Evolutionary conservation across 257 asterid species (phyloP).

Genomic region (Euphrasia confusa): DNA sequence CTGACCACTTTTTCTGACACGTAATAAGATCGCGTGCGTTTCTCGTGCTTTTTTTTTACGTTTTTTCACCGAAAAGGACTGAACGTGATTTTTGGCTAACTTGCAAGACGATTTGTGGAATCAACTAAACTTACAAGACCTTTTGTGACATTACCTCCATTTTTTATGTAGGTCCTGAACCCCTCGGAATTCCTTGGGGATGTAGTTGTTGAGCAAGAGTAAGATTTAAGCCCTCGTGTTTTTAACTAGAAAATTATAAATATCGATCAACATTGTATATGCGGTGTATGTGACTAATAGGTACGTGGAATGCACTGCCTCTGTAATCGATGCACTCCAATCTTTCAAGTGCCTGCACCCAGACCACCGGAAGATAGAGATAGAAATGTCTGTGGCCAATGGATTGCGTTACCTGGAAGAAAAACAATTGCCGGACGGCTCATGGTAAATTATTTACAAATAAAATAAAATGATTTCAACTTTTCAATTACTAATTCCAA

Average conservation of each 20-base stretch:
- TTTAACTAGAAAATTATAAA: background rate
- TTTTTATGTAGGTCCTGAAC: conserved; percentile 37
- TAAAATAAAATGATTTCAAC: no score
- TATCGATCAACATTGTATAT: no score
- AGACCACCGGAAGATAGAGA: background rate
- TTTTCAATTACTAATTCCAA: background rate
- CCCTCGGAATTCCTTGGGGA: conserved; percentile 80
- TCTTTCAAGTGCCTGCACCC: background rate
- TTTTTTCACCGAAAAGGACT: no score
- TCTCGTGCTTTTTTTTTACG: no score
- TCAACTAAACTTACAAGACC: no score
- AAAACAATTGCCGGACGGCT: background rate
- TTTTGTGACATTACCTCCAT: no score
- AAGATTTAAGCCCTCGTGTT: conserved; percentile 20
- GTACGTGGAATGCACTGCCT: background rate
- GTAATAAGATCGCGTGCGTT: no score
- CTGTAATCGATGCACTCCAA: background rate
- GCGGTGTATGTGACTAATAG: background rate
- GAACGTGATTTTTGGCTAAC: no score
- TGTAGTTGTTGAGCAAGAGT: conserved; percentile 74
- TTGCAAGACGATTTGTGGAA: no score
- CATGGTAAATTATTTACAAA: background rate
- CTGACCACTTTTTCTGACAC: no score
- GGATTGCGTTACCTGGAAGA: background rate
- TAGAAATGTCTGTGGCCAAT: background rate